A percentile compares a stretch with the other conserved stretches of the same genome.
Conservation (phyloP, 176 grass and related monocot species). For the Lolium multiflorum region DNA sequence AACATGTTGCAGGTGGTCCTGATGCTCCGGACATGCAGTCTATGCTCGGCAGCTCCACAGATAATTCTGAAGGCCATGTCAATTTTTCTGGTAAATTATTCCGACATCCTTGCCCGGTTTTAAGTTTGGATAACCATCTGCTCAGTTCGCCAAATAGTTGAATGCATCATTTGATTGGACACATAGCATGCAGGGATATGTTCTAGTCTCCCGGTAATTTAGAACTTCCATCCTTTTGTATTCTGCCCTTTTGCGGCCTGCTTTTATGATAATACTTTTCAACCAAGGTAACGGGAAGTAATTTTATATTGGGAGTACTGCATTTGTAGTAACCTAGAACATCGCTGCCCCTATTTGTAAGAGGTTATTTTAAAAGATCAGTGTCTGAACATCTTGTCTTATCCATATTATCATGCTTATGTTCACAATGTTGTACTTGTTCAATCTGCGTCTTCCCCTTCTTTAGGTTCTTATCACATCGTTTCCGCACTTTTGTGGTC, state of each 20-base stretch:
- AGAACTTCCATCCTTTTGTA: neutral
- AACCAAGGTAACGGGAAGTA: neutral
- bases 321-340: neutral
- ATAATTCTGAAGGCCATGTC: neutral
- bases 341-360: neutral
- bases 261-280: neutral
- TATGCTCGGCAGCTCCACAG: neutral
- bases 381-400: neutral
- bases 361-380: neutral
- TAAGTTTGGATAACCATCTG: neutral
- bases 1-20: neutral
- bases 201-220: neutral
- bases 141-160: neutral
- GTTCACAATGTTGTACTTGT: neutral
- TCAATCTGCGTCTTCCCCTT: neutral
- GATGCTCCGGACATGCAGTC: neutral
- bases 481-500: neutral
- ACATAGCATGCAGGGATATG: neutral
- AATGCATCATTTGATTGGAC: neutral
- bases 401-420: neutral
- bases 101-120: neutral
- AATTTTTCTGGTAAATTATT: neutral
- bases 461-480: neutral
- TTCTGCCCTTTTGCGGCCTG: neutral
- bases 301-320: neutral